Percentiles rank a stretch among this genome's conserved stretches.
phyloP scores from a whole-genome alignment of 2,329 filamentous ascomycete genomes.

The Cryphonectria naterciae region DNA sequence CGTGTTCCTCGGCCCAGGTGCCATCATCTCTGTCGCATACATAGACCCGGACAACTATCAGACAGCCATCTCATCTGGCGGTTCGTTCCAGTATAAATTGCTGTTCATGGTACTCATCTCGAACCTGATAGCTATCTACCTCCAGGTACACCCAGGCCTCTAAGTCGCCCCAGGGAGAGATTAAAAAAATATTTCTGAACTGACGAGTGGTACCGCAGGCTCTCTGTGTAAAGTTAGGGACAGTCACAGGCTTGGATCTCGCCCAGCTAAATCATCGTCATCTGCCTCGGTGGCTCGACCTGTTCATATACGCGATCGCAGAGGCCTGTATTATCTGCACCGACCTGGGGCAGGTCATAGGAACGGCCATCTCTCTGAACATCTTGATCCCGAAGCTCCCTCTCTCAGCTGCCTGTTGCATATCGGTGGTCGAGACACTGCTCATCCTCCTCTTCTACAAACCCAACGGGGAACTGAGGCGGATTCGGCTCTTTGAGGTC shows the following conservation, averaged over 20 bases:
- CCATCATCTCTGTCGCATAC: conserved; percentile 37
- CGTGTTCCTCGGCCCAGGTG: conserved; percentile 36
- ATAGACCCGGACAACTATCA: conserved; percentile 38
- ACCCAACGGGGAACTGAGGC: conserved; percentile 59
- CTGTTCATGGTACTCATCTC: conserved; percentile 68
- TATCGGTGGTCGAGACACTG: conserved; percentile 69
- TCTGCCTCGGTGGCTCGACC: conserved; percentile 65
- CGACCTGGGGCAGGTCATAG: conserved; percentile 68
- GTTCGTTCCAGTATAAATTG: conserved; percentile 64
- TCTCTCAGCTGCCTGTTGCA: conserved; percentile 66
- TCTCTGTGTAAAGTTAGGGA: conserved; percentile 69
- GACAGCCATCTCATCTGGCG: conserved; percentile 55
- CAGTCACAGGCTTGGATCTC: conserved; percentile 67
- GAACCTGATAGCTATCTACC: conserved; percentile 69
- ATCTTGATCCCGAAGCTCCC: conserved; percentile 63
- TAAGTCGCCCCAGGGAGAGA: neutral
- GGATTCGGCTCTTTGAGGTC: conserved; percentile 61
- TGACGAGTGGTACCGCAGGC: conserved; percentile 43
- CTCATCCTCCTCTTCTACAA: conserved; percentile 67
- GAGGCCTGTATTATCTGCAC: conserved; percentile 70
- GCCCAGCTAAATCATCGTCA: conserved; percentile 66
- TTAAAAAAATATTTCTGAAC: no score
- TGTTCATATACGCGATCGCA: conserved; percentile 61
- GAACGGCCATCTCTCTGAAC: conserved; percentile 70
- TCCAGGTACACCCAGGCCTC: conserved; percentile 42